Conservation (phyloP, 176 grass and related monocot species). For the Panicum miliaceum region DNA sequence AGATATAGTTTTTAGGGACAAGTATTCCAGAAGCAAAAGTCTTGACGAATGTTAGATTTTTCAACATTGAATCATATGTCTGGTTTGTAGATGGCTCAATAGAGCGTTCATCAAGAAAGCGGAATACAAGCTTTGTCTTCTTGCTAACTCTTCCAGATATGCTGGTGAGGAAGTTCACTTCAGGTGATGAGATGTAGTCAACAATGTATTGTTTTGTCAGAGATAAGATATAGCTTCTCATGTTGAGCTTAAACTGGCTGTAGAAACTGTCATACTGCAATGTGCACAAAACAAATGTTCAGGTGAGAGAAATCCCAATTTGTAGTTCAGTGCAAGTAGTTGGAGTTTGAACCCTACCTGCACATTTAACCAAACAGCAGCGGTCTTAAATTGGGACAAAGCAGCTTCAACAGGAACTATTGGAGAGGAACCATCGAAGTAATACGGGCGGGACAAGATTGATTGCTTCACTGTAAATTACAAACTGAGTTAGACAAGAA, state of each 20-base stretch:
- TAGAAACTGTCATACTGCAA: slow-evolving; percentile 82
- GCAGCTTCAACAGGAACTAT: slow-evolving; percentile 47
- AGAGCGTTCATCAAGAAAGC: slow-evolving; percentile 55
- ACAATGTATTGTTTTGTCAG: slow-evolving; percentile 21
- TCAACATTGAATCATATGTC: slow-evolving; percentile 62
- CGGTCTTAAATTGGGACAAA: slow-evolving; percentile 11
- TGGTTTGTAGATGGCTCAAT: slow-evolving; percentile 79
- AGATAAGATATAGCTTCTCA: slow-evolving; percentile 67
- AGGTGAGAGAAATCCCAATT: neutral
- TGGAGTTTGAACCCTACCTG: slow-evolving; percentile 60
- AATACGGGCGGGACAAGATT: slow-evolving; percentile 40
- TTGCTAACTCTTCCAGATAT: slow-evolving; percentile 57
- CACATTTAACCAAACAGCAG: slow-evolving; percentile 85
- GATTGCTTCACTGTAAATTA: slow-evolving; percentile 59
- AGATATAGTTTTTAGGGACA: slow-evolving; percentile 85
- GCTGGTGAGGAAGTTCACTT: slow-evolving; percentile 69
- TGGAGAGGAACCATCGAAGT: neutral
- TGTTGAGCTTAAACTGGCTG: slow-evolving; percentile 61
- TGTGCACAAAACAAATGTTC: slow-evolving; percentile 17
- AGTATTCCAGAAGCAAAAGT: slow-evolving; percentile 91
- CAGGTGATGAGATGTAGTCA: slow-evolving; percentile 82
- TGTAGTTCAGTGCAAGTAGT: slow-evolving; percentile 19
- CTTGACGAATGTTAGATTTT: slow-evolving; percentile 79
- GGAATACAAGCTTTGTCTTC: slow-evolving; percentile 83
- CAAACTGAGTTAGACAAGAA: slow-evolving; percentile 4